Conservation (phyloP, 805 yeast species). For the Tetrapisispora namnaoensis region DNA sequence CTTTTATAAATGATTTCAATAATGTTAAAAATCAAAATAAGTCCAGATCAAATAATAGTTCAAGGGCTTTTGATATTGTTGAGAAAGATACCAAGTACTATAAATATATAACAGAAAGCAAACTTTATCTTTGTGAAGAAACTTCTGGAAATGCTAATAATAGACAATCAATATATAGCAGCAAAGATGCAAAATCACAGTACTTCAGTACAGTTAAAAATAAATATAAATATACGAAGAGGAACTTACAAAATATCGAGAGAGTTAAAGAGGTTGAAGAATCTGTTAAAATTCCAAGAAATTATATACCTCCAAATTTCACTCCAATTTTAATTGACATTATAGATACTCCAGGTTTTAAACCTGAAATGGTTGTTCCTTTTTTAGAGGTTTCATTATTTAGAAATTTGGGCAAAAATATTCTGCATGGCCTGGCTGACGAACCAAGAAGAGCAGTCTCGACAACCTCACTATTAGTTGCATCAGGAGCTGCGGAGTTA, state of each 20-base stretch:
- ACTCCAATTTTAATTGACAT: slow-evolving; percentile 58
- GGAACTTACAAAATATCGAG: not conserved
- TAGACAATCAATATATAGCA: not conserved
- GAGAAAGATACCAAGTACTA: slow-evolving; percentile 8
- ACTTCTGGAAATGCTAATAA: not conserved
- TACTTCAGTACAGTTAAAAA: not conserved
- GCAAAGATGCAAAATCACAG: not conserved
- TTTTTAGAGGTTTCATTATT: slow-evolving; percentile 65
- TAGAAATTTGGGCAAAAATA: slow-evolving; percentile 48
- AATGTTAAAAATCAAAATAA: slow-evolving; percentile 4
- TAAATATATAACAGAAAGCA: slow-evolving; percentile 1
- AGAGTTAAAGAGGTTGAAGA: not conserved
- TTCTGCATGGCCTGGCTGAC: slow-evolving; percentile 50
- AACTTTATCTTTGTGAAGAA: not conserved
- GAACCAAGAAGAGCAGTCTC: slow-evolving; percentile 53
- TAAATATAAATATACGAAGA: not conserved
- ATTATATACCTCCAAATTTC: slow-evolving; percentile 40
- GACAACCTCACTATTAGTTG: slow-evolving; percentile 60
- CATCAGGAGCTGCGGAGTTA: slow-evolving; percentile 69
- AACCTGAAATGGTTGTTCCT: slow-evolving; percentile 59
- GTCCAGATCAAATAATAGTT: slow-evolving; percentile 3
- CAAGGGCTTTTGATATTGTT: slow-evolving; percentile 7
- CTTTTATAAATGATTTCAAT: slow-evolving; percentile 22
- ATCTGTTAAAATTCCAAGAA: slow-evolving; percentile 10
- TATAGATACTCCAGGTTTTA: slow-evolving; percentile 66